Conservation (phyloP, 2,329 filamentous ascomycete genomes). For the Diaporthe capsici region DNA sequence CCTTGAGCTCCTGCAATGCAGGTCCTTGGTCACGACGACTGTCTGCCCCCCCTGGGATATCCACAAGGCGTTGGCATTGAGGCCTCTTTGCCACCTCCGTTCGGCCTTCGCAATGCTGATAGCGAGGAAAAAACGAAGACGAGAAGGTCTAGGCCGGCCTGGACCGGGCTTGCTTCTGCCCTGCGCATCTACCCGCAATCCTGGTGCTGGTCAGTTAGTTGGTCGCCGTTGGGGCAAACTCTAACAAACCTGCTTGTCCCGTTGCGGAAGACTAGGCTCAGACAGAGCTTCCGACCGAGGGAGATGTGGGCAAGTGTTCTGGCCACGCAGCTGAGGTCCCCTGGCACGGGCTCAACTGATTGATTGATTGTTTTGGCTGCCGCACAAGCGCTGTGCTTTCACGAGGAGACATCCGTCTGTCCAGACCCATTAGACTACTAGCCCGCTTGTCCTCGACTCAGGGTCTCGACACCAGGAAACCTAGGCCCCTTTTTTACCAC, state of each 20-base stretch:
- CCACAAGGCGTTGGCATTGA: neutral
- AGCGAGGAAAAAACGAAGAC: neutral
- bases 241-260: neutral
- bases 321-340: neutral
- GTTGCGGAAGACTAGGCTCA: too few relatives aligned
- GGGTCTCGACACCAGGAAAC: neutral
- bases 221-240: neutral
- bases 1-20: neutral
- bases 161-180: neutral
- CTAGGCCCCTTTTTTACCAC: neutral
- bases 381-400: neutral
- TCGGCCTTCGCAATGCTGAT: neutral
- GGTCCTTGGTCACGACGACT: neutral
- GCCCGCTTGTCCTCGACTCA: neutral
- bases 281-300: neutral
- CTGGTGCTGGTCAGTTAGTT: constrained; percentile 9
- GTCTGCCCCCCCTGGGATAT: too few relatives aligned
- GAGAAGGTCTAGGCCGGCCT: constrained; percentile 1
- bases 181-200: constrained; percentile 22
- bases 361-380: neutral
- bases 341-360: neutral
- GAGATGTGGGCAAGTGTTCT: neutral
- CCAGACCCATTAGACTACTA: too few relatives aligned
- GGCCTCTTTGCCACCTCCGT: neutral
- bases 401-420: too few relatives aligned